Evolutionary conservation across 176 grass and related monocot genomes (phyloP).

Genomic region (Juncus effusus): DNA sequence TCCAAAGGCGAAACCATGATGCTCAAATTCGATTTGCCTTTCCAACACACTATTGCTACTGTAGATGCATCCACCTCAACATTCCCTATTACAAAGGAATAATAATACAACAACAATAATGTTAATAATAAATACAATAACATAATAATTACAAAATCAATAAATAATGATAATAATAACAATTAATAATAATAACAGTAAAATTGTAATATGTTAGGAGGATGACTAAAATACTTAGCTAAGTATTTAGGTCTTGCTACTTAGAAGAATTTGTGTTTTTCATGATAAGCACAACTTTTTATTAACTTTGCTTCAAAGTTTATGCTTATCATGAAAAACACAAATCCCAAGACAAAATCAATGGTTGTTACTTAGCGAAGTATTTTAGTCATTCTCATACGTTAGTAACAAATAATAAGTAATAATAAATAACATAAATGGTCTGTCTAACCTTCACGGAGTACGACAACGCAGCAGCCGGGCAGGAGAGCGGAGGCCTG

Average conservation of each 20-base stretch:
- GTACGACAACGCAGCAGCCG: conserved; percentile 74
- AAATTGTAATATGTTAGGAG: too few relatives aligned
- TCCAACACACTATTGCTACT: conserved; percentile 83
- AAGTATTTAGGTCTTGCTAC: too few relatives aligned
- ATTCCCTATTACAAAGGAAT: conserved; percentile 21
- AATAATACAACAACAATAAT: neutral
- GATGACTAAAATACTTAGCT: too few relatives aligned
- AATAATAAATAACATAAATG: neutral
- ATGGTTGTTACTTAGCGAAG: too few relatives aligned
- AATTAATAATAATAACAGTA: too few relatives aligned
- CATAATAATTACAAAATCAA: neutral
- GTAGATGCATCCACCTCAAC: conserved; percentile 50
- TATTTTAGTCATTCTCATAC: too few relatives aligned
- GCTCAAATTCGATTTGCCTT: conserved; percentile 89
- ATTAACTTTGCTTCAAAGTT: too few relatives aligned
- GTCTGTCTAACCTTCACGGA: conserved; percentile 54
- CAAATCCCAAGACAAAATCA: too few relatives aligned
- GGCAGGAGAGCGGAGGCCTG: conserved; percentile 54
- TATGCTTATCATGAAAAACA: too few relatives aligned
- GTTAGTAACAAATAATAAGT: too few relatives aligned
- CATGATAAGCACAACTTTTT: too few relatives aligned
- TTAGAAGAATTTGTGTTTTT: too few relatives aligned
- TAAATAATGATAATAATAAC: neutral
- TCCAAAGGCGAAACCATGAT: conserved; percentile 85
- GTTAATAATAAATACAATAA: neutral